Evolutionary conservation across 2,329 filamentous ascomycete genomes (phyloP).

Genomic region (Didymosphaeria variabile): DNA sequence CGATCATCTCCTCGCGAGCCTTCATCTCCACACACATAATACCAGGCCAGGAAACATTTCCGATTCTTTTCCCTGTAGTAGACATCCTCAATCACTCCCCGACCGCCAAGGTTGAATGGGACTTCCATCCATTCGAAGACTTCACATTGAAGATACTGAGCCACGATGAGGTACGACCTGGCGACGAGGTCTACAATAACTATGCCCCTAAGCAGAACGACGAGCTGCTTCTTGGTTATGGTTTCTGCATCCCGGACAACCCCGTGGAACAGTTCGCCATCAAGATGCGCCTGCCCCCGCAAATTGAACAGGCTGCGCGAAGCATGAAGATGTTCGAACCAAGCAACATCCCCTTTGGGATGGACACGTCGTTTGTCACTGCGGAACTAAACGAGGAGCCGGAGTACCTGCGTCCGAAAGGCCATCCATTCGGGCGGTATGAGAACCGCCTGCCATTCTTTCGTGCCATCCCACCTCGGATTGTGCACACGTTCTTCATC

Average conservation of each 20-base stretch:
- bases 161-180: conserved; percentile 42
- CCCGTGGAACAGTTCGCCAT: conserved; percentile 58
- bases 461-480: conserved; percentile 44
- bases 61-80: conserved; percentile 60
- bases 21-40: conserved; percentile 56
- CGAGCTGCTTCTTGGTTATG: conserved; percentile 62
- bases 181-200: conserved; percentile 61
- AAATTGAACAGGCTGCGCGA: conserved; percentile 35
- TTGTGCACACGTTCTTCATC: conserved; percentile 45
- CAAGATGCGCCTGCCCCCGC: conserved; percentile 51
- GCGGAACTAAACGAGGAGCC: conserved; percentile 39
- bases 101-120: conserved; percentile 59
- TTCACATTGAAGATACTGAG: conserved; percentile 54
- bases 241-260: conserved; percentile 59
- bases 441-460: conserved; percentile 38
- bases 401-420: conserved; percentile 43
- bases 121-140: conserved; percentile 36
- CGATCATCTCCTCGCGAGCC: conserved; percentile 61
- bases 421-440: conserved; percentile 47
- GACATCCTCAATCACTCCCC: conserved; percentile 61
- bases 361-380: conserved; percentile 32
- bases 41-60: conserved; percentile 36
- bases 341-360: conserved; percentile 36
- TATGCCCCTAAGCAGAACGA: conserved; percentile 64
- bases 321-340: conserved; percentile 26